Evolutionary conservation across 345 rosid genomes (phyloP).

Genomic region (Dovyalis caffra): DNA sequence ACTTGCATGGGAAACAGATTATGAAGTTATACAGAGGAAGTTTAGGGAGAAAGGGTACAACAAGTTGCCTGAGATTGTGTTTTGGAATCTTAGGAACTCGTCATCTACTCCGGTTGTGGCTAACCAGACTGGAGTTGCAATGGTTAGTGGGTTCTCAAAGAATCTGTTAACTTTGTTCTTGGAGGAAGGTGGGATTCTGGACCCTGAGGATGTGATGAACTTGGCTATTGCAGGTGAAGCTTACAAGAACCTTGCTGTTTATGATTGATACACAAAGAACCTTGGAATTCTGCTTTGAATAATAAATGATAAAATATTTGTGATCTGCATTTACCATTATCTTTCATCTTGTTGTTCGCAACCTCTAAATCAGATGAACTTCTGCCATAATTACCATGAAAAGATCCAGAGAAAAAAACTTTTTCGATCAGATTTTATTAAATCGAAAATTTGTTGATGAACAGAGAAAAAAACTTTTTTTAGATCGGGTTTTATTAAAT

Average conservation of each 20-base stretch:
- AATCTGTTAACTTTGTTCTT: conserved; percentile 14
- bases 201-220: conserved; percentile 2
- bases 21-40: conserved; percentile 17
- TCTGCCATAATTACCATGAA: no score
- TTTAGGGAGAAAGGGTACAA: conserved; percentile 18
- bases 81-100: conserved; percentile 25
- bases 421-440: no score
- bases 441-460: no score
- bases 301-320: no score
- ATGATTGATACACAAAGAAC: conserved; percentile 12
- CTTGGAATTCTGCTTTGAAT: no score
- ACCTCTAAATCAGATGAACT: no score
- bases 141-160: conserved; percentile 22
- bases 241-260: conserved; percentile 10
- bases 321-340: no score
- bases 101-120: conserved; percentile 14
- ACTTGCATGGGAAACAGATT: conserved; percentile 15
- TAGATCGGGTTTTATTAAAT: no score
- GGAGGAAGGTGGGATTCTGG: conserved; percentile 15
- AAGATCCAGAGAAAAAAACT: no score
- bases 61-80: conserved; percentile 19
- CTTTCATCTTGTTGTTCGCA: no score
- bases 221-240: conserved; percentile 6
- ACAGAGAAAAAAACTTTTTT: no score
- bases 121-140: conserved; percentile 15